Base-by-base conservation (phyloP, 306 rosid genomes). In the Trifolium dubium region DNA sequence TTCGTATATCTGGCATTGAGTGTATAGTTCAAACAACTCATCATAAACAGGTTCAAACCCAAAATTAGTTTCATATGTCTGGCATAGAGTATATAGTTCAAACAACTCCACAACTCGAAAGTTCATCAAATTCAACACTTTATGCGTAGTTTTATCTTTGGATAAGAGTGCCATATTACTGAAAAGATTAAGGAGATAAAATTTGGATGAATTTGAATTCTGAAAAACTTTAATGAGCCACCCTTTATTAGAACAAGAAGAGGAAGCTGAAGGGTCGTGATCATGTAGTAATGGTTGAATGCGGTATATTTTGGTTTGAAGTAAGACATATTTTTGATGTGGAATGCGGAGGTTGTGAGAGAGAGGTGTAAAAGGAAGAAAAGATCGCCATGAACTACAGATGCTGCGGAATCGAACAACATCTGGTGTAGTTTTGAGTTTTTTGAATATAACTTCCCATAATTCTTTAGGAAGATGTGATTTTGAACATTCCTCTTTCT, bases 131-230 rank as follows among this genome's bases (percentile, higher is more conserved):
- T 83, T 64, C 31, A 83, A 18, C 5, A 34, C 19, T 29, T n/a
- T 58, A 8, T 41, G 46, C 12, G 13, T 9, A 41, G 10, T 28
- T 6, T 68, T 69, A 2, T 30, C 12, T 13, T 9, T 4, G 12
- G 0, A 2, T 0, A 66, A 35, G 56, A 64, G 6, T 1, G 18
- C 4, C 3, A 0, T 3, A 39, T 43, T 15, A 3, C 82, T 56
- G 58, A 85, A 61, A 5, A 82, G 84, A n/a, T 79, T 34, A 0
- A 73, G 15, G 31, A 77, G 78, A 37, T 12, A 47, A 47, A 47
- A n/a, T 47, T 47, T 43, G 69, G 17, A 67, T 7, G 9, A 30
- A 40, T 9, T 49, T 18, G 4, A 32, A 10, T 30, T 37, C n/a
- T 47, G 53, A 47, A 47, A 14, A 12, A 76, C 39, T 60, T 56